These are phyloP conservation scores for Cinnamomum chago DNA, from an alignment of 164 flowering plant genomes.

Conservation along the genomic window DNA sequence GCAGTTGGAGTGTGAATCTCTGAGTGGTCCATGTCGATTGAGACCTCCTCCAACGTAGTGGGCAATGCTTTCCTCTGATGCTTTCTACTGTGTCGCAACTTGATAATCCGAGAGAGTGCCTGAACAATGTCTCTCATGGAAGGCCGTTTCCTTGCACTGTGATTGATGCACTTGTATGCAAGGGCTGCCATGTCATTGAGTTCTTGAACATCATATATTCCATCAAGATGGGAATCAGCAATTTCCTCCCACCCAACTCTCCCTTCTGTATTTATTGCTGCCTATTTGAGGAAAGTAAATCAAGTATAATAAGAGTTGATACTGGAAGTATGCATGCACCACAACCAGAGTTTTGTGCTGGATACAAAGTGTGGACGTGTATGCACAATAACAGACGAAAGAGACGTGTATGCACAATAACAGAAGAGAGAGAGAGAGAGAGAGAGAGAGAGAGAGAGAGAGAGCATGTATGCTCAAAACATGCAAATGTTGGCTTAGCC, in stretches of 20 bases:
- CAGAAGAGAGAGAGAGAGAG: no score
- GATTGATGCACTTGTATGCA: slow-evolving; percentile 77
- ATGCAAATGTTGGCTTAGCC: no score
- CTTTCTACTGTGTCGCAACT: slow-evolving; percentile 43
- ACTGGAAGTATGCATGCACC: not conserved
- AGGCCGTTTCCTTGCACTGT: slow-evolving; percentile 61
- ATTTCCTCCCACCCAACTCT: slow-evolving; percentile 95
- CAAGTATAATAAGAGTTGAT: not conserved
- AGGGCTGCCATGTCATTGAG: slow-evolving; percentile 69
- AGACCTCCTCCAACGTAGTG: slow-evolving; percentile 34
- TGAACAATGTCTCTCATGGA: slow-evolving; percentile 87
- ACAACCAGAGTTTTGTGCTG: no score
- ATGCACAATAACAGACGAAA: not conserved
- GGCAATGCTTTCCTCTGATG: slow-evolving; percentile 40
- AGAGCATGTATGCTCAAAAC: no score
- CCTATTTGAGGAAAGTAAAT: slow-evolving; percentile 37
- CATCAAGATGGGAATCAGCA: slow-evolving; percentile 67
- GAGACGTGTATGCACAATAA: no score
- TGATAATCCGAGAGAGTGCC: slow-evolving; percentile 53
- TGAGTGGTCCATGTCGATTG: slow-evolving; percentile 45
- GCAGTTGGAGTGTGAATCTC: slow-evolving; percentile 32
- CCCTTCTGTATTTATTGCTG: slow-evolving; percentile 74
- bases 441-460: no score
- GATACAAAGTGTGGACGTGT: not conserved
- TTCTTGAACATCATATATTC: slow-evolving; percentile 59